phyloP scores from a whole-genome alignment of 78 protist species.

The Dictyostelium intermedium region DNA sequence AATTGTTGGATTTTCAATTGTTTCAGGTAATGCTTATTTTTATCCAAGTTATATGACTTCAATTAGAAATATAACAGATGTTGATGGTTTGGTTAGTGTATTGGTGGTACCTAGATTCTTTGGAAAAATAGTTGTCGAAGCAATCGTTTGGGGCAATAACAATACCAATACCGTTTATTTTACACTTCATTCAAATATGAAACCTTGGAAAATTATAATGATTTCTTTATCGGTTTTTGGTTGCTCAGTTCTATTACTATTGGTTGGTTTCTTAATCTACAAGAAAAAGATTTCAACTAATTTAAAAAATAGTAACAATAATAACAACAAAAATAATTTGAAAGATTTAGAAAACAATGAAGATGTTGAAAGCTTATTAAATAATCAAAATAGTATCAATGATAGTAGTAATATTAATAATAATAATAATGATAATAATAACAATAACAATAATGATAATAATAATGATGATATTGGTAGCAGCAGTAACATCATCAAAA shows the following conservation, averaged over 20 bases:
- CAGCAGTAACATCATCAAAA: neutral
- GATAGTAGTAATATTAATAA: neutral
- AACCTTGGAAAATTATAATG: slow-evolving; percentile 2
- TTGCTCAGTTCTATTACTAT: neutral
- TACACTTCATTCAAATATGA: neutral
- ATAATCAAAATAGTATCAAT: neutral
- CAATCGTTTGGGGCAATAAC: neutral
- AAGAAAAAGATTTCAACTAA: neutral
- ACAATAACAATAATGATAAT: neutral
- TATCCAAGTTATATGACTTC: neutral
- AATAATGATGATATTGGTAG: neutral
- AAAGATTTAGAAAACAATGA: neutral
- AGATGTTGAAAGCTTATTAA: neutral
- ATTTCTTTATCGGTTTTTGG: neutral
- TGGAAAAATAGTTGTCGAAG: neutral
- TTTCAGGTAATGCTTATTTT: neutral
- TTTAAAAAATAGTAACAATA: neutral
- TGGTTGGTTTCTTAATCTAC: neutral
- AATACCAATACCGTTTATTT: neutral
- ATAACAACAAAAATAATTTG: neutral
- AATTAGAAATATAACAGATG: slow-evolving; percentile 12
- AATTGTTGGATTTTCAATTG: neutral
- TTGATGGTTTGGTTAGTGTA: neutral
- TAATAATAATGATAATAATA: neutral
- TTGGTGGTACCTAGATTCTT: neutral